Evolutionary conservation across 2,329 filamentous ascomycete species (phyloP), one percentile per base, ranked within the genome.

Genomic region (Lojkania enalia): DNA sequence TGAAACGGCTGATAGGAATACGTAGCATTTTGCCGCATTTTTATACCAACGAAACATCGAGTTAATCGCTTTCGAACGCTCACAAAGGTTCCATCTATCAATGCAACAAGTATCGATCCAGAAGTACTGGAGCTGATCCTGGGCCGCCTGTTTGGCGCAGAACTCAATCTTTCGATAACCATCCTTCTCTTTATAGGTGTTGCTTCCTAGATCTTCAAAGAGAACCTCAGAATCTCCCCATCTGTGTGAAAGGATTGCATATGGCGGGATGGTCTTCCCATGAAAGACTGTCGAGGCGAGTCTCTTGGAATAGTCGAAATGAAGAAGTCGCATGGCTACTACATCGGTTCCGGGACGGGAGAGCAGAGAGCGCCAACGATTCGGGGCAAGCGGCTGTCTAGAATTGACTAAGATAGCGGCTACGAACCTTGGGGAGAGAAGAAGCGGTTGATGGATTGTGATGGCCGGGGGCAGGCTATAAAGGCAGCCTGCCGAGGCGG

Each of bases 181-280:
- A 42, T 52, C 35, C 42, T 51, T 42, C 19, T 49, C 48, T 40
- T 47, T 51, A 25, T 52, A 52, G 18, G n/a, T 35, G 15, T 32
- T 36, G 30, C 32, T 48, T 19, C 12, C 23, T 44, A 62, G 29
- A 40, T 67, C 54, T 48, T 61, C 43, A 31, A 64, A 52, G 19
- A 54, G 57, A 20, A 63, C 46, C 52, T 71, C 61, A 12, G 60
- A 58, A 31, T 55, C 42, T 18, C 46, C 38, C 66, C 64, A 69
- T 42, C 54, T 60, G 48, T 71, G 67, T 15, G 64, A 70, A 9
- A 70, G 61, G 35, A 70, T 69, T 5, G 63, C 66, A 44, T 42
- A 48, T 42, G 15, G 49, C 33, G 47, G 48, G 21, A 52, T 51
- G 5, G 36, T 29, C 23, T 54, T 52, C 37, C 47, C 29, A 38